Base-by-base conservation (phyloP, 2,329 filamentous ascomycete species). In the Monilinia vaccinii-corymbosi region DNA sequence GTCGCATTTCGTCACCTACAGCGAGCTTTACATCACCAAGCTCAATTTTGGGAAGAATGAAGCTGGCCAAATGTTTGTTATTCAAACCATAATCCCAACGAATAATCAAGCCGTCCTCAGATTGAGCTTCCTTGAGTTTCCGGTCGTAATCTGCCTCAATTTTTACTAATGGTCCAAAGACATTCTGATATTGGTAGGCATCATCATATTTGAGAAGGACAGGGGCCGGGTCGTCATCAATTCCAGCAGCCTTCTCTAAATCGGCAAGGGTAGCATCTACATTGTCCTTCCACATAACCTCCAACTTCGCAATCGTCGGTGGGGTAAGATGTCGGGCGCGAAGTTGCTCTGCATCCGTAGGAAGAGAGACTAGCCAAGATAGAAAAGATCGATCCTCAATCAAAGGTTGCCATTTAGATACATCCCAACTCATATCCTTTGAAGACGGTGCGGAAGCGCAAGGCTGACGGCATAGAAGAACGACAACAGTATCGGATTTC, bases 381-480 rank as follows among this genome's bases (percentile, higher is more conserved):
- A 99, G 76, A 72, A 99, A 99, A 18, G 91, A 94, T 53, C 94
- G 90, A 71, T 99, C 94, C 74, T 97, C 92, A 65, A 99, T 97
- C 61, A 99, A 80, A 14, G 94, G 94, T 73, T 97, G 92, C 94
- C 94, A 99, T 71, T 92, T 86, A 31, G 93, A 96, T 7, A 92
- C 95, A 73, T 99, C 94, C 94, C 94, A 99, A 73, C 94, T 99
- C 92, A 99, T 97, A 71, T 99, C 94, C 76, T 99, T 99, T 66
- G 91, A 93, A 38, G 94, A 97, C 1, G 92, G 89, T 76, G 89
- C 93, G 32, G 94, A 88, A 38, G 93, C 94, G 74, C 94, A 99
- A 50, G 94, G 94, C 75, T 97, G 94, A 63, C 94, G 91, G 74
- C 94, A 99, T 42, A 99, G 82, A 48, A 99, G 84, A 28, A 99